These are phyloP conservation scores for Perkinsus chesapeaki DNA, from an alignment of 169 alveolate species.

Conservation along the genomic window DNA sequence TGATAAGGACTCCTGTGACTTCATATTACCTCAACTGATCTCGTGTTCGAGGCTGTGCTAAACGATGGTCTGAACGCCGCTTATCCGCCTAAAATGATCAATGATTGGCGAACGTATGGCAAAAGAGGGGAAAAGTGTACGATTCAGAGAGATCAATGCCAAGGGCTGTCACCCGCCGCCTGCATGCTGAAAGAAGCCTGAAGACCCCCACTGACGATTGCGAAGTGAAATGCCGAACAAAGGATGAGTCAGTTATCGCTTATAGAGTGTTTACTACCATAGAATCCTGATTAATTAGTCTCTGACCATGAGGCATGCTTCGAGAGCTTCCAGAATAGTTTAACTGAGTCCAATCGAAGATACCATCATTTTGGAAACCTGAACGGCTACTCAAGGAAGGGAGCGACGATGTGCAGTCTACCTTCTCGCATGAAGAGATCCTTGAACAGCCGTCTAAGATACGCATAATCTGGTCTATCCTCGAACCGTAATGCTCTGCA, in stretches of 20 bases:
- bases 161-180: no score
- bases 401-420: neutral
- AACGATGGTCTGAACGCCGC: neutral
- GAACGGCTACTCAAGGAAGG: conserved; percentile 44
- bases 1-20: neutral
- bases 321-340: neutral
- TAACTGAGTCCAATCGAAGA: conserved; percentile 88
- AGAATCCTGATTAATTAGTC: neutral
- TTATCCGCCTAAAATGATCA: neutral
- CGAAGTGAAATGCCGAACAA: no score
- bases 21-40: neutral
- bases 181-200: no score
- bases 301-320: neutral
- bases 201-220: no score
- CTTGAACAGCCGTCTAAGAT: conserved; percentile 80
- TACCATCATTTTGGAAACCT: conserved; percentile 85
- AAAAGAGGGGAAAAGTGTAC: no score
- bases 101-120: no score
- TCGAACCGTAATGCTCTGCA: conserved; percentile 79
- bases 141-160: no score
- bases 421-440: conserved; percentile 72
- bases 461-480: conserved; percentile 84
- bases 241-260: no score
- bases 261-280: no score
- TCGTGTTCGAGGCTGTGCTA: neutral